A percentile compares a stretch with the other conserved stretches of the same genome.
phyloP scores from a whole-genome alignment of 1,284 basidiomycete genomes.

The Volvariella volvacea region DNA sequence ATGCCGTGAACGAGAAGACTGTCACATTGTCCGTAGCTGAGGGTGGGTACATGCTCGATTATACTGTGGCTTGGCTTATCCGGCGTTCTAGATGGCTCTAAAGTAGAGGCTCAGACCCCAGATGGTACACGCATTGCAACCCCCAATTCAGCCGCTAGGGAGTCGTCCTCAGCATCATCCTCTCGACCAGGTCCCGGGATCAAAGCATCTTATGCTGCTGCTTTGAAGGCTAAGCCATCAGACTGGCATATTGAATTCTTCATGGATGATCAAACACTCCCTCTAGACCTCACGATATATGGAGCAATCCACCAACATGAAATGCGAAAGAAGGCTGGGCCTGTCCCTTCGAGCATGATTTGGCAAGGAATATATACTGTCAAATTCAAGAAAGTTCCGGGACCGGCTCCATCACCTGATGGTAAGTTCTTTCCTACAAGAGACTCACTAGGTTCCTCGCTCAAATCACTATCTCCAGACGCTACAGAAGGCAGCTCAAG shows the following conservation, averaged over 20 bases:
- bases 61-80: slow-evolving; percentile 3
- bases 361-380: slow-evolving; percentile 90
- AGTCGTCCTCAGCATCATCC: slow-evolving; percentile 24
- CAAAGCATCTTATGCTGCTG: slow-evolving; percentile 85
- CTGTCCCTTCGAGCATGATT: slow-evolving; percentile 62
- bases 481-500: slow-evolving; percentile 34
- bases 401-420: slow-evolving; percentile 62
- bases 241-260: slow-evolving; percentile 98
- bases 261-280: slow-evolving; percentile 80
- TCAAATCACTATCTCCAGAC: slow-evolving; percentile 28
- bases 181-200: slow-evolving; percentile 36
- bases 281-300: slow-evolving; percentile 89
- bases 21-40: slow-evolving; percentile 79
- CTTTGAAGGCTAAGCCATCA: slow-evolving; percentile 83
- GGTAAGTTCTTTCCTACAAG: slow-evolving; percentile 31
- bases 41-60: slow-evolving; percentile 37
- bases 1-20: slow-evolving; percentile 68
- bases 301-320: slow-evolving; percentile 92
- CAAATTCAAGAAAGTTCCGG: slow-evolving; percentile 89
- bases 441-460: slow-evolving; percentile 2
- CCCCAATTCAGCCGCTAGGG: slow-evolving; percentile 50
- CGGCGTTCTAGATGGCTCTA: slow-evolving; percentile 64
- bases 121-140: slow-evolving; percentile 93
- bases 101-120: slow-evolving; percentile 92
- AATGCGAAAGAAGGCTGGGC: slow-evolving; percentile 59